phyloP scores from a whole-genome alignment of 768 basidiomycete genomes.

The Kwoniella newhampshirensis region DNA sequence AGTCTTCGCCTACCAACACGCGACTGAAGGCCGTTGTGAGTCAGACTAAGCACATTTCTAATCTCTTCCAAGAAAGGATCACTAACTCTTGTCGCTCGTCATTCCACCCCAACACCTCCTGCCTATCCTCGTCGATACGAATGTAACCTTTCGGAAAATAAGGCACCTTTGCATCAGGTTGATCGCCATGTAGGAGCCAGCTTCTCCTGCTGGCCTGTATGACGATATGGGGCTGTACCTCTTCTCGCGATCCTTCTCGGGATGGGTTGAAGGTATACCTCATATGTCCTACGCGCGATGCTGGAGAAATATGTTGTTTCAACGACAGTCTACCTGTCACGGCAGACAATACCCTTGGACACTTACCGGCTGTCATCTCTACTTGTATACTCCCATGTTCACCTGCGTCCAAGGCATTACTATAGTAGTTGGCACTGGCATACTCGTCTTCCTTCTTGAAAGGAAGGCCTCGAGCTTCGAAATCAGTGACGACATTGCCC shows the following conservation, averaged over 20 bases:
- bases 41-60: not conserved
- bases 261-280: conserved; percentile 62
- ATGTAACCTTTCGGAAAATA: conserved; percentile 61
- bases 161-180: conserved; percentile 57
- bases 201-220: conserved; percentile 68
- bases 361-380: conserved; percentile 40
- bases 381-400: conserved; percentile 26
- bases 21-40: conserved; percentile 24
- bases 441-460: conserved; percentile 35
- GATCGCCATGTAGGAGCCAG: conserved; percentile 58
- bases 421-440: conserved; percentile 56
- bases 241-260: conserved; percentile 32
- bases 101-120: conserved; percentile 66
- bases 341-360: too few relatives aligned
- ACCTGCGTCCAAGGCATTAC: conserved; percentile 66
- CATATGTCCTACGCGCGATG: conserved; percentile 73
- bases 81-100: conserved; percentile 71
- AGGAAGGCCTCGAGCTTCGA: conserved; percentile 57
- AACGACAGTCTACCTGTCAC: too few relatives aligned
- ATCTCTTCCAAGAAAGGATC: conserved; percentile 57
- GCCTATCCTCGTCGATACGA: conserved; percentile 55
- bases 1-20: conserved; percentile 34
- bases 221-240: conserved; percentile 60
- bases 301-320: too few relatives aligned
- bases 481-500: conserved; percentile 62